Evolutionary conservation across 176 grass and related monocot species (phyloP).

Genomic region (Carex scoparia): DNA sequence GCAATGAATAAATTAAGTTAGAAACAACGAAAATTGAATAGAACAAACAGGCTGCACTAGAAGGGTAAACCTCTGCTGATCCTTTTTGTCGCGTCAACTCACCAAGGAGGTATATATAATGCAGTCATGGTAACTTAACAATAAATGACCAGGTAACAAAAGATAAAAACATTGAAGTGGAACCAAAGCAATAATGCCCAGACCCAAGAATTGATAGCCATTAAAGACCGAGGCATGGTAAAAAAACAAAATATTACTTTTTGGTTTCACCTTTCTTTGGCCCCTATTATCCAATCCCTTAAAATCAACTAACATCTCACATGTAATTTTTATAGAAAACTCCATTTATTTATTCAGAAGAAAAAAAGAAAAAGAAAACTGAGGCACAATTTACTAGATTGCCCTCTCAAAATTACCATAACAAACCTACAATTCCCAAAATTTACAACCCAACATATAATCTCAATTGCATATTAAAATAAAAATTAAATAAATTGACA

Average conservation of each 20-base stretch:
- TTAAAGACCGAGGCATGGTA: neutral
- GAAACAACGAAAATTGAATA: neutral
- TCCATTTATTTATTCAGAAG: neutral
- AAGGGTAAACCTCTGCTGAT: neutral
- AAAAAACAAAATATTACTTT: neutral
- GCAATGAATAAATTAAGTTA: neutral
- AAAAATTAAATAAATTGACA: neutral
- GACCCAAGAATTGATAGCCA: neutral
- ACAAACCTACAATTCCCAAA: neutral
- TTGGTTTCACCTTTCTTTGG: neutral
- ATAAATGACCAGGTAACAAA: neutral
- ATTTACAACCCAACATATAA: neutral
- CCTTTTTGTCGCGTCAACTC: neutral
- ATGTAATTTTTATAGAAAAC: neutral
- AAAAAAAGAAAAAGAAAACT: neutral
- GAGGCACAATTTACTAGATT: neutral
- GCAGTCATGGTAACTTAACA: slow-evolving; percentile 4
- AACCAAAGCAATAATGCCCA: neutral
- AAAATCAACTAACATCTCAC: neutral
- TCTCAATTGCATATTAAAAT: neutral
- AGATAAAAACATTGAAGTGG: neutral
- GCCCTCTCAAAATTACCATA: neutral
- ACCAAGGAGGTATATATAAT: neutral
- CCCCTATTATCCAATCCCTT: neutral
- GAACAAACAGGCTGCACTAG: neutral